Base-by-base conservation (phyloP, 2,329 filamentous ascomycete species). In the Penicillium decumbens region DNA sequence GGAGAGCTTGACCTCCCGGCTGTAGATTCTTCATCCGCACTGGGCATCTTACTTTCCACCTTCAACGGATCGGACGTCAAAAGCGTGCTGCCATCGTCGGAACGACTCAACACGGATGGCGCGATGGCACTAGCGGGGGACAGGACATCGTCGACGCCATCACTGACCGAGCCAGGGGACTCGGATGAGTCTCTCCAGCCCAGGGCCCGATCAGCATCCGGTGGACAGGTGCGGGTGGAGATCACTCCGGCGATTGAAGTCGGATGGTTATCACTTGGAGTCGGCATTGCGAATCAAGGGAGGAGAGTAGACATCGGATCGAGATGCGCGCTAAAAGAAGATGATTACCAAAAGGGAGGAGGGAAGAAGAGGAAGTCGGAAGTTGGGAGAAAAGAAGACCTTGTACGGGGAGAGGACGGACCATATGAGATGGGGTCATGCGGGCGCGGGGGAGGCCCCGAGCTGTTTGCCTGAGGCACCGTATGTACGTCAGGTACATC, bases 181-280 rank as follows among this genome's bases (percentile, higher is more conserved):
- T 67, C 67, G 10, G 63, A 59, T 18, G 65, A 63, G 43, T 63
- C 62, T 59, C 62, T 65, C 66, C 67, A 67, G 48, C 57, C 47
- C 13, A 66, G 49, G 43, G 63, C 51, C 47, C 69, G 62, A 52
- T 71, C 66, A 38, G 59, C 50, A 48, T 79, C 77, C 35, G 76
- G 76, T n/a, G 76, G 77, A 65, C 77, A 79, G 53, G 74, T 65
- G 62, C 70, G 76, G 62, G 68, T 65, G 57, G 72, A 69, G 59
- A 72, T 61, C 54, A 68, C 67, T 61, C 71, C 72, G 65, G 65
- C 68, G 68, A 72, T 73, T 63, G 70, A 70, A 57, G 67, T 67
- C 60, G 73, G 65, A 45, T 62, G 63, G 66, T 65, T 72, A 70
- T 68, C 60, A 65, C 69, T 73, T 59, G 71, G 72, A 49, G 75